These are phyloP conservation scores for Fraxinus americana DNA, from an alignment of 257 asterid species.

Conservation along the genomic window DNA sequence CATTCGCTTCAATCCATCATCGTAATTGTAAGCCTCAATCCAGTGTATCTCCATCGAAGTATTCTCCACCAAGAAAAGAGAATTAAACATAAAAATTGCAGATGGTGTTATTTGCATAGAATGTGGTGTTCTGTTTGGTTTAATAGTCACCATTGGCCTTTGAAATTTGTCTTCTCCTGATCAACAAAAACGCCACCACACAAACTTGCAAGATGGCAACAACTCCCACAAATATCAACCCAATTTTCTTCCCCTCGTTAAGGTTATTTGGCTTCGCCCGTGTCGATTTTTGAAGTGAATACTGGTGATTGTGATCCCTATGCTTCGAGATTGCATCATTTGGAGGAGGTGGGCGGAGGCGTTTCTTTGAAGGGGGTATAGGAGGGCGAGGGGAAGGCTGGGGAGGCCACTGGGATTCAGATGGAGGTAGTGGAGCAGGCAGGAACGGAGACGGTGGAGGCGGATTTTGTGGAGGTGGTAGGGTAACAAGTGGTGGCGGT, in stretches of 20 bases:
- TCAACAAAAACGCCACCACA: conserved; percentile 39
- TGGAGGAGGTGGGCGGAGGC: not conserved
- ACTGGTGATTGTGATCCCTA: not conserved
- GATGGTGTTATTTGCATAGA: not conserved
- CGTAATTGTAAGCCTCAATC: not conserved
- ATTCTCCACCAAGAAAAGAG: not conserved
- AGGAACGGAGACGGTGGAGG: conserved; percentile 22
- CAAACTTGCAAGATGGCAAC: conserved; percentile 41
- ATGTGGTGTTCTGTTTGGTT: conserved; percentile 2
- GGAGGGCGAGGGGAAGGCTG: conserved; percentile 14
- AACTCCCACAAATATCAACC: conserved; percentile 41
- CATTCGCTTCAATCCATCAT: not conserved
- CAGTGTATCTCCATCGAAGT: not conserved
- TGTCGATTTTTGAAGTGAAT: not conserved
- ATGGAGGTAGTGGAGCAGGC: not conserved
- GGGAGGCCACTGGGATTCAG: not conserved
- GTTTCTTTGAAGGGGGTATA: not conserved
- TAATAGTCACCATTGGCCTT: conserved; percentile 24
- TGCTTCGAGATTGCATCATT: not conserved
- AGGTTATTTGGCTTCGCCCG: conserved; percentile 17
- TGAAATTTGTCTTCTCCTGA: conserved; percentile 40
- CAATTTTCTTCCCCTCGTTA: conserved; percentile 43
- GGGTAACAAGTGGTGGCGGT: not conserved
- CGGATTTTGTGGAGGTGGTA: not conserved
- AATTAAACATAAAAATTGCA: not conserved